Evolutionary conservation across 768 basidiomycete species (phyloP).

Genomic region (Auricularia cornea): DNA sequence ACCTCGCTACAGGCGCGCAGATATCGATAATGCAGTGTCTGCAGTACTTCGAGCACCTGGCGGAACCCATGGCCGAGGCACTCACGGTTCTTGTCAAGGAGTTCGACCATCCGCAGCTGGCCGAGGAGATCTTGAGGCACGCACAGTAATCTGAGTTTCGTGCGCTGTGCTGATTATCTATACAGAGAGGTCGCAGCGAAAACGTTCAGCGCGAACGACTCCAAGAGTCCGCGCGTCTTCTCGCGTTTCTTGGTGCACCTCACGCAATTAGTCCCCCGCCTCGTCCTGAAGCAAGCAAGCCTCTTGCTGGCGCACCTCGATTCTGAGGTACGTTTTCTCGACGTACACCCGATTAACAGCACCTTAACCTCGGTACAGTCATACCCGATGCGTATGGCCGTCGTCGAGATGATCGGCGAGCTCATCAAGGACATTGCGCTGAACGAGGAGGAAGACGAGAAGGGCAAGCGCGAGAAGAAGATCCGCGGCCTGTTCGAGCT

Average conservation of each 20-base stretch:
- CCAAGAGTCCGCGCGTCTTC: conserved; percentile 80
- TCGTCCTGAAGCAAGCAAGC: conserved; percentile 84
- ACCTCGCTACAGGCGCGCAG: conserved; percentile 40
- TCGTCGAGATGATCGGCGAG: conserved; percentile 82
- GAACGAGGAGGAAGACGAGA: conserved; percentile 31
- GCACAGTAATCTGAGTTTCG: conserved; percentile 5
- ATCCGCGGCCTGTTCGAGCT: conserved; percentile 74
- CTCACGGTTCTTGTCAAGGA: conserved; percentile 71
- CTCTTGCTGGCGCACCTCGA: conserved; percentile 80
- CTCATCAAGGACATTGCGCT: conserved; percentile 75
- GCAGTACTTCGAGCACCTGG: conserved; percentile 90
- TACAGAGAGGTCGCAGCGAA: conserved; percentile 72
- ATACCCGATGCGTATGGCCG: conserved; percentile 92
- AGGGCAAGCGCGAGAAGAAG: conserved; percentile 54
- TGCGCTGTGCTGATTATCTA: background rate
- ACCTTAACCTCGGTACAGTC: conserved; percentile 40
- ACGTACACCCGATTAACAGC: conserved; percentile 6
- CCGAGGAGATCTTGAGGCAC: conserved; percentile 74
- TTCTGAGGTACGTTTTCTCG: conserved; percentile 56
- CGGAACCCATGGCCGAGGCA: conserved; percentile 90
- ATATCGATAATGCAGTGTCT: conserved; percentile 86
- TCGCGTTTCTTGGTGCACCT: conserved; percentile 76
- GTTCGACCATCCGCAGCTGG: conserved; percentile 82
- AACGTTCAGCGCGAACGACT: conserved; percentile 71
- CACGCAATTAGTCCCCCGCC: conserved; percentile 68